Percentiles rank a stretch among this genome's conserved stretches.
Conservation (phyloP, 352 stramenopile species). For the Plasmopara muralis region DNA sequence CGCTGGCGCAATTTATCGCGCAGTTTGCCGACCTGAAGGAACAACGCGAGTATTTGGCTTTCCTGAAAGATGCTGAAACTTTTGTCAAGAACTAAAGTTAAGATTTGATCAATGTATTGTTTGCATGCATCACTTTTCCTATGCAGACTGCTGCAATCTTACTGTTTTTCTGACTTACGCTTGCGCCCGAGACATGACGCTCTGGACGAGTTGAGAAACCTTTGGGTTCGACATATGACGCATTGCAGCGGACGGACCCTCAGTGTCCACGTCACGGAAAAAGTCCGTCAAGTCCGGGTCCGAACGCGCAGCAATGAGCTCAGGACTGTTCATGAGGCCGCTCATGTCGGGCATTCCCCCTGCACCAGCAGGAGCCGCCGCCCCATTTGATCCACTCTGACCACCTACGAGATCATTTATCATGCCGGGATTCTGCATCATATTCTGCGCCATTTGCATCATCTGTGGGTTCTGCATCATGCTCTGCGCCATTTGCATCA, state of each 20-base stretch:
- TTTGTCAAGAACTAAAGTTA: conserved; percentile 50
- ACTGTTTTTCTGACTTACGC: conserved; percentile 16
- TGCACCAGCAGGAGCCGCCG: conserved; percentile 14
- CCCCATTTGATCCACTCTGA: conserved; percentile 39
- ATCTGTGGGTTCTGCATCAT: conserved; percentile 90
- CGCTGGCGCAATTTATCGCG: conserved; percentile 79
- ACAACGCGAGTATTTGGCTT: conserved; percentile 77
- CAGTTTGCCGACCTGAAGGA: conserved; percentile 82
- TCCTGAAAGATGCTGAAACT: conserved; percentile 57
- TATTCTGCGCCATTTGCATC: conserved; percentile 89
- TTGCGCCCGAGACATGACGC: conserved; percentile 59
- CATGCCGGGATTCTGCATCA: conserved; percentile 87
- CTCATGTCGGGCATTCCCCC: conserved; percentile 67
- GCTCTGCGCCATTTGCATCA: conserved; percentile 82
- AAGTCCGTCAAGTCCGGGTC: conserved; percentile 76
- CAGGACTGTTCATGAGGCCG: conserved; percentile 64
- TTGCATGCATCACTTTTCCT: conserved; percentile 3
- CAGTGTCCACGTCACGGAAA: conserved; percentile 70
- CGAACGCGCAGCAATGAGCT: conserved; percentile 56
- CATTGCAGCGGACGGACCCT: conserved; percentile 74
- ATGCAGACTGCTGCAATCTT: background rate
- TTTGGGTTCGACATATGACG: conserved; percentile 86
- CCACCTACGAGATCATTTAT: conserved; percentile 65
- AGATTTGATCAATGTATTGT: conserved; percentile 21
- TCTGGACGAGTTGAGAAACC: conserved; percentile 75